These are phyloP conservation scores for Corinectria fuckeliana DNA, from an alignment of 2,329 filamentous ascomycete species.

Conservation along the genomic window DNA sequence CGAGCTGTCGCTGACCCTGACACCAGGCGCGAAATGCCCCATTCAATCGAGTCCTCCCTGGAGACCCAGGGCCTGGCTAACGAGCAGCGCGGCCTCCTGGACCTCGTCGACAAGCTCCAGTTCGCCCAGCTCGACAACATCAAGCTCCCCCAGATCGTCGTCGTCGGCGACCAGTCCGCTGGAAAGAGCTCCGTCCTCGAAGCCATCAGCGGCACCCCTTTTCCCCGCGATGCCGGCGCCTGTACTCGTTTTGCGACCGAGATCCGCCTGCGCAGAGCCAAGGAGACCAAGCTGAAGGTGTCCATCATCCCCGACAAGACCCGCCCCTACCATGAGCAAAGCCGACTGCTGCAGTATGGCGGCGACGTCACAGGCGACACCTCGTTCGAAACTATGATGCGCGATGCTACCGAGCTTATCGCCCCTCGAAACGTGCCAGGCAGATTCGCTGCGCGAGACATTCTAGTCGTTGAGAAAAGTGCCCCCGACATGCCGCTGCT, in stretches of 20 bases:
- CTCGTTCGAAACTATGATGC: constrained; percentile 59
- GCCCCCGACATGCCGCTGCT: constrained; percentile 65
- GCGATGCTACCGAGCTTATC: constrained; percentile 57
- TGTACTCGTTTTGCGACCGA: constrained; percentile 69
- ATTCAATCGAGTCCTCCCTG: constrained; percentile 55
- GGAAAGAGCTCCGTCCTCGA: constrained; percentile 70
- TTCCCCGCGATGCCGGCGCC: constrained; percentile 64
- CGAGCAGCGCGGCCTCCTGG: constrained; percentile 63
- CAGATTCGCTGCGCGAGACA: constrained; percentile 58
- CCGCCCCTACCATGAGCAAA: constrained; percentile 54
- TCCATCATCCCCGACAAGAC: constrained; percentile 62
- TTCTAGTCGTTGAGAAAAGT: constrained; percentile 64
- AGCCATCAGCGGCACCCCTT: constrained; percentile 67
- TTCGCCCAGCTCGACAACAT: constrained; percentile 59
- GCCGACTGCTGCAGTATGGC: constrained; percentile 54
- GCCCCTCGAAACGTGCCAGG: constrained; percentile 57
- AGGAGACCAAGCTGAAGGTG: constrained; percentile 53
- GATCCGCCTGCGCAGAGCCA: constrained; percentile 58
- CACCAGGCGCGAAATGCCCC: constrained; percentile 44
- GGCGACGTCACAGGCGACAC: constrained; percentile 52
- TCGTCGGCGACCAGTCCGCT: constrained; percentile 69
- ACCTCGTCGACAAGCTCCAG: constrained; percentile 63
- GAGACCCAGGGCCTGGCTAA: constrained; percentile 57
- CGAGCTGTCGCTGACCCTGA: constrained; percentile 33
- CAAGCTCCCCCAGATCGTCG: constrained; percentile 66